Evolutionary conservation across 139 green algal species (phyloP), one percentile per base, ranked within the genome.

Genomic region (Auxenochlorella protothecoides): DNA sequence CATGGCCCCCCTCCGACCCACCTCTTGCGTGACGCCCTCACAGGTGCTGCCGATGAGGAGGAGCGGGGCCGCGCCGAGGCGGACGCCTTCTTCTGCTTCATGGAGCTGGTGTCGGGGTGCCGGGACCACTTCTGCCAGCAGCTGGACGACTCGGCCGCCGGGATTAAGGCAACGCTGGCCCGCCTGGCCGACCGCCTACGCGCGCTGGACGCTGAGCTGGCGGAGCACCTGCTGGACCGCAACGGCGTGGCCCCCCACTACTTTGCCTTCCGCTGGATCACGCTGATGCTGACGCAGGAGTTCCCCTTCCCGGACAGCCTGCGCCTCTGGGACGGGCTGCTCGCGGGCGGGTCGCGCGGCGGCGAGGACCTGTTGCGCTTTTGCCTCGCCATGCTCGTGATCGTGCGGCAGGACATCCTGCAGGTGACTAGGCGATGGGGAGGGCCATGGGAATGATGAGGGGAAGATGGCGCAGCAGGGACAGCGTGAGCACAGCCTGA

Each of bases 221-320:
- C 66, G 14, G 52, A 61, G 7, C 74, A 79, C 68, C 53, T 79
- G 59, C 44, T 70, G 5, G 6, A 55, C 6, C 73, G 5, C 14
- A 69, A 73, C 53, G 44, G 63, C 5, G 83, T 97, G 15, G 84
- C 92, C 72, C 85, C 91, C 2, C 91, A 96, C 74, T 96, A 94
- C 68, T 98, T 95, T 73, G 87, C 93, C 6, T 97, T 98, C 76
- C 85, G 93, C 53, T 97, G 93, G 93, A 90, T 97, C 67, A 97
- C 92, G 27, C 86, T 96, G 27, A 76, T 96, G 55, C 77, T 82
- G 2, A 89, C 87, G 3, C 89, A 93, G 59, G 93, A 98, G 83
- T 97, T 97, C 67, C 4, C 79, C 0, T 93, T 97, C 66, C 86
- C 87, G 2, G 92, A 96, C 77, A 81, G 74, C 0, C 66, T 97